Evolutionary conservation across 345 rosid genomes (phyloP).

Genomic region (Lumnitzera littorea): DNA sequence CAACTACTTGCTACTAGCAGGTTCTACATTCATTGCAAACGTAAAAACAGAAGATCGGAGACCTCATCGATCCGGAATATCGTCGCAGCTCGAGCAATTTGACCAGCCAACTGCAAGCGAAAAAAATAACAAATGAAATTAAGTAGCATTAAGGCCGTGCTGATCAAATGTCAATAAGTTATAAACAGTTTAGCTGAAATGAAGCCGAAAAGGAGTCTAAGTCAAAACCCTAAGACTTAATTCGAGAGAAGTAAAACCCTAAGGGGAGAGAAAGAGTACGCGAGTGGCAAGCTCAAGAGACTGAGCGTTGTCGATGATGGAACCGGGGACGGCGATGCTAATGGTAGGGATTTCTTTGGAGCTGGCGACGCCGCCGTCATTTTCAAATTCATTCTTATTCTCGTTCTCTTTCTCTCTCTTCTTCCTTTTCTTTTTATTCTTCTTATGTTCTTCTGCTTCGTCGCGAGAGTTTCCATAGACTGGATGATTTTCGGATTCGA

Average conservation of each 20-base stretch:
- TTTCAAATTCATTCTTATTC: slow-evolving; percentile 27
- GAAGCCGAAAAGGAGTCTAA: too few species aligned
- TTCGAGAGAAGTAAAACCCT: not conserved
- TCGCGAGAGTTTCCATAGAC: slow-evolving; percentile 25
- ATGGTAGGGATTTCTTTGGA: slow-evolving; percentile 44
- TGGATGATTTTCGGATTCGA: slow-evolving; percentile 10
- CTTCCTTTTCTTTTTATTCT: slow-evolving; percentile 14
- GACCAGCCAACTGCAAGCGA: slow-evolving; percentile 68
- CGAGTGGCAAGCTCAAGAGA: slow-evolving; percentile 94
- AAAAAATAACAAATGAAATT: not conserved
- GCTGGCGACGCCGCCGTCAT: slow-evolving; percentile 8
- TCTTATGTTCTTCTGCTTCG: not conserved
- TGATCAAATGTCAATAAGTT: not conserved
- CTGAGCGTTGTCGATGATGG: slow-evolving; percentile 90
- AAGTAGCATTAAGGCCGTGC: not conserved
- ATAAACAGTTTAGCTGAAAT: too few species aligned
- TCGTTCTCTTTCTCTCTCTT: slow-evolving; percentile 2
- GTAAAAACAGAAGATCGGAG: slow-evolving; percentile 1
- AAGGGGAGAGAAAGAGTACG: slow-evolving; percentile 28
- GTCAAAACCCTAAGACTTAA: too few species aligned
- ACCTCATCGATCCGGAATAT: slow-evolving; percentile 93
- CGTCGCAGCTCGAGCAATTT: slow-evolving; percentile 88
- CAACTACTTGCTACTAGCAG: too few species aligned
- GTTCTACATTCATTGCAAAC: too few species aligned
- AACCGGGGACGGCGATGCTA: slow-evolving; percentile 84